phyloP scores from a whole-genome alignment of 2,329 filamentous ascomycete genomes.

The Aspergillus calidoustus region DNA sequence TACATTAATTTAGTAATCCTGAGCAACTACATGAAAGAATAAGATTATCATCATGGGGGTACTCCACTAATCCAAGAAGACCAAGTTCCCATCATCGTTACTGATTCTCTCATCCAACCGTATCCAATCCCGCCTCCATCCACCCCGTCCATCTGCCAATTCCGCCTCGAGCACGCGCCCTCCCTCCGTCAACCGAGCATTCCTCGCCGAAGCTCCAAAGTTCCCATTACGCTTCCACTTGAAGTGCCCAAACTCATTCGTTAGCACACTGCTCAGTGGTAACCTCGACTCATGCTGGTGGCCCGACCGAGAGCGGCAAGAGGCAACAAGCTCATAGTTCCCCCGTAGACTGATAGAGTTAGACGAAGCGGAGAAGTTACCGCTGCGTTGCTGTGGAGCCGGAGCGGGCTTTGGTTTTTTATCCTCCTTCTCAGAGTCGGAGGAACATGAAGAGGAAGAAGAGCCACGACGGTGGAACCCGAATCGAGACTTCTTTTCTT shows the following conservation, averaged over 20 bases:
- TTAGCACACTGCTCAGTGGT: conserved; percentile 44
- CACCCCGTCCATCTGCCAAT: conserved; percentile 39
- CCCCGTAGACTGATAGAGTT: conserved; percentile 41
- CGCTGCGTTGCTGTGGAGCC: conserved; percentile 17
- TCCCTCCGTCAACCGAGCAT: conserved; percentile 36
- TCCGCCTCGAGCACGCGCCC: conserved; percentile 41
- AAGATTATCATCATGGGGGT: neutral
- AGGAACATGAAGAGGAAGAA: neutral
- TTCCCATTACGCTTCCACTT: conserved; percentile 43
- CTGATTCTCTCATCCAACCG: conserved; percentile 45
- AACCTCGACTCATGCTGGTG: conserved; percentile 37
- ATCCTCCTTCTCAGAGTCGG: conserved; percentile 5
- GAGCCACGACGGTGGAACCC: conserved; percentile 4
- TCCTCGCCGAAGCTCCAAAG: conserved; percentile 39
- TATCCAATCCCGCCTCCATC: conserved; percentile 37
- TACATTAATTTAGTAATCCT: no score
- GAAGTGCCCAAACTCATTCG: conserved; percentile 43
- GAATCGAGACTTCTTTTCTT: conserved; percentile 11
- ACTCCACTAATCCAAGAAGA: conserved; percentile 27
- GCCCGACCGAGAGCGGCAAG: conserved; percentile 38
- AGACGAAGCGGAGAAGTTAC: conserved; percentile 45
- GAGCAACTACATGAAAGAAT: no score
- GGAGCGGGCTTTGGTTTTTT: neutral
- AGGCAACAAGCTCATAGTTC: conserved; percentile 42
- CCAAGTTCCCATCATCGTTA: conserved; percentile 43